Evolutionary conservation across 768 basidiomycete genomes (phyloP), one percentile per base, ranked within the genome.

Genomic region (Wakefieldia striispora): DNA sequence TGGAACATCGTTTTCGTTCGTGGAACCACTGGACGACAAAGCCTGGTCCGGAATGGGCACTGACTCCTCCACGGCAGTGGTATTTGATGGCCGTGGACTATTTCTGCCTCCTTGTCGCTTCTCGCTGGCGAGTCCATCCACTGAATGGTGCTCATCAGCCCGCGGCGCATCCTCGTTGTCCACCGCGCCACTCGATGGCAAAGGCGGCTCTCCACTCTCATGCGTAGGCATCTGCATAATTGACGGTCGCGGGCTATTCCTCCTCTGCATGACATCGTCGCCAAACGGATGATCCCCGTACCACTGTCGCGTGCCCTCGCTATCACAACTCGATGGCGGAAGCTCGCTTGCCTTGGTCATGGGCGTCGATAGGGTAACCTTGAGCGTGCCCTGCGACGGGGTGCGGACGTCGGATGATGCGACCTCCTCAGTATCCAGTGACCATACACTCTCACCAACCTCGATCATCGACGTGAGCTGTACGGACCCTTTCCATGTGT

Each of bases 391-490:
- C 0, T n/a, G 26, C 8, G 29, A 29, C 10, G 27, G 27, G 27
- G 27, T 29, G 27, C 27, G 13, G 14, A 4, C 33, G 11, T 36
- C 37, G 7, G 41, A 38, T 14, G 40, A 39, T 33, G 35, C 31
- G 37, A n/a, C 24, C 11, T 46, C 45, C n/a, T n/a, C n/a, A 36
- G 27, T 29, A 29, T 29, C 27, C 27, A 44, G 2, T 11, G 44
- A 44, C 24, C 21, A 40, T 19, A 3, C 34, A 9, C 27, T 29
- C 38, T 51, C 34, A 7, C 47, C 50, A 21, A 52, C 47, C 21
- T 60, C 55, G n/a, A 58, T 53, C 23, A 41, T 47, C 21, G 59
- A 55, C 9, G 60, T 61, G 50, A 61, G 44, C 29, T 55, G 49
- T 1, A 59, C 11, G 11, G 45, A 45, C 14, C 43, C 43, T 20